Evolutionary conservation across 2,329 filamentous ascomycete genomes (phyloP).

Genomic region (Diaporthe ilicicola): DNA sequence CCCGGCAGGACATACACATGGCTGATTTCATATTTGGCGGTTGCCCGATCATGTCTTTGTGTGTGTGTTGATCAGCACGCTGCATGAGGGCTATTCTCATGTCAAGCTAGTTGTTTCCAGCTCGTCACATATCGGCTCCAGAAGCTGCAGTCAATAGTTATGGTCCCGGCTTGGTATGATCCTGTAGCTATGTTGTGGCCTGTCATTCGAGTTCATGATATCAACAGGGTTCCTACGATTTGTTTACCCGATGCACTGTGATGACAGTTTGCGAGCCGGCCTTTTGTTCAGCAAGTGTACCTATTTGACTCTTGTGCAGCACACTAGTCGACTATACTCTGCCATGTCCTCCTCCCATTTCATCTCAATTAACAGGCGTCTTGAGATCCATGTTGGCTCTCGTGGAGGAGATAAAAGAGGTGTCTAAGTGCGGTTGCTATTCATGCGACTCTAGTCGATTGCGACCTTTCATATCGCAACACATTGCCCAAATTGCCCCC

Average conservation of each 20-base stretch:
- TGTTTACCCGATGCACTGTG: not conserved
- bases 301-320: not conserved
- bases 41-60: not conserved
- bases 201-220: not conserved
- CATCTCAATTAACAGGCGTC: not conserved
- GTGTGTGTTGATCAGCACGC: too few species aligned
- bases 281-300: not conserved
- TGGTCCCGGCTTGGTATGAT: not conserved
- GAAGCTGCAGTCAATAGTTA: not conserved
- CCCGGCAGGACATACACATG: not conserved
- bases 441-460: not conserved
- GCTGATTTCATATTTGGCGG: not conserved
- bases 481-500: not conserved
- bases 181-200: not conserved
- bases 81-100: not conserved
- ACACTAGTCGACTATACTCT: not conserved
- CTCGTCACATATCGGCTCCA: not conserved
- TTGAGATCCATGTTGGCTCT: too few species aligned
- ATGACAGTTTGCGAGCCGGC: not conserved
- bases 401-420: too few species aligned
- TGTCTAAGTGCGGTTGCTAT: too few species aligned
- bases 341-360: too few species aligned
- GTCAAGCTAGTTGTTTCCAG: not conserved
- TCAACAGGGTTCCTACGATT: not conserved
- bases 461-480: too few species aligned